Base-by-base conservation (phyloP, 495 filamentous ascomycete genomes). In the Haplographium delicatum region DNA sequence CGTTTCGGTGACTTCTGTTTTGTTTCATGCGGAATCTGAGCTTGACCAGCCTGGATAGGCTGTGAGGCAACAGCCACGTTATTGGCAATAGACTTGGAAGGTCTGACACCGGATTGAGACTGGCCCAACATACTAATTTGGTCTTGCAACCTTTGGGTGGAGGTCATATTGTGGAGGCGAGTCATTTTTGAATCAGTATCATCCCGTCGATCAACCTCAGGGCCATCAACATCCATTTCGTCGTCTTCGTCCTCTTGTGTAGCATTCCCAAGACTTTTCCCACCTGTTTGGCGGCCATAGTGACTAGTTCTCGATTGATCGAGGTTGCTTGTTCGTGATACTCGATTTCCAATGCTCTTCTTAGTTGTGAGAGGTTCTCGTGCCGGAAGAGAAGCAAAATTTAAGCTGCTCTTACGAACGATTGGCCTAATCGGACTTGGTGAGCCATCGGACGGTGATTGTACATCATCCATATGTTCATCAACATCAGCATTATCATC, bases 101-200 rank as follows among this genome's bases (percentile, higher is more conserved):
- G 73, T 25, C 83, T 72, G 37, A 59, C 64, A 39, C 55, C 66
- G 3, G 84, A 72, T 58, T 89, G 86, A 1, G 80, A 74, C 63
- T 96, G 86, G 19, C 90, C 90, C 16, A 98, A 77, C 81, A 91
- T 89, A 61, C 83, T 91, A 58, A 98, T 96, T 57, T 88, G 86
- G 51, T 97, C 94, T 50, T 94, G 87, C 15, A 98, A 73, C 8
- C 85, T 75, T 62, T 96, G 89, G 2, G 93, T 96, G 4, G 90
- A 91, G 5, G 88, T 91, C 61, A 93, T 95, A 67, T 80, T 89
- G 64, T 95, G 88, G 5, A 80, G 54, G 53, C 74, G 79, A 40
- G 73, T 72, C 16, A 69, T 71, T 42, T 51, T 53, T 3, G 59
- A 53, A 31, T 57, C 59, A 8, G 62, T 53, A 22, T 64, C 59